Base-by-base conservation (phyloP, 176 grass and related monocot genomes). In the Triticum monococcum region DNA sequence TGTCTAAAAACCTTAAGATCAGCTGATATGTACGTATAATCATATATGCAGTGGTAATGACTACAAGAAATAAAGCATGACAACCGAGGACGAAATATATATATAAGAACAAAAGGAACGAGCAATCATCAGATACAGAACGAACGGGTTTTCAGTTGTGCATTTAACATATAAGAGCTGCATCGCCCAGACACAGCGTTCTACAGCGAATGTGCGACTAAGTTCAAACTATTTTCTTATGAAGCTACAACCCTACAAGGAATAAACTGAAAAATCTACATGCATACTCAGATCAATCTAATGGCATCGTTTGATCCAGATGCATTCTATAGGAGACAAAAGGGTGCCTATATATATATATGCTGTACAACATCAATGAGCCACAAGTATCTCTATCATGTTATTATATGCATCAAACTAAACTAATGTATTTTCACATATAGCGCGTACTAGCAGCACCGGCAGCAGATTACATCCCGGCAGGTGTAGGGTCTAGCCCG, bases 401-500 rank as follows among this genome's bases (percentile, higher is more conserved):
- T 75, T 75, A 84, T 33, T 84, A 35, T 68, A 35, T 75, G 69
- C 69, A 75, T 62, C 9, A 32, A 9, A 9, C 69, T 75, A 35
- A 66, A 14, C 79, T 68, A 66, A 40, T 14, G 52, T 72, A 74
- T 22, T 67, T 75, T 22, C 37, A 12, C 37, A 83, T 62, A 63
- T 59, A 56, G 13, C 35, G n/a, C 32, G 59, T 13, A 81, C 88
- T 90, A 97, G 86, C 85, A 99, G 77, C 97, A 96, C 79, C 88
- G 83, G 66, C 94, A 96, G 67, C 76, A 86, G 65, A 99, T 80
- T 68, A 90, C 73, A 72, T 99, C 97, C 25, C 38, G 64, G 66
- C 84, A 96, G 17, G 97, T 90, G 87, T 92, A 90, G 62, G 94
- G 83, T 86, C 80, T 82, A 86, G 75, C 92, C 84, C 85, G 87